These are phyloP conservation scores for Colletotrichum australisinense DNA, from an alignment of 2,329 filamentous ascomycete species.

Conservation along the genomic window DNA sequence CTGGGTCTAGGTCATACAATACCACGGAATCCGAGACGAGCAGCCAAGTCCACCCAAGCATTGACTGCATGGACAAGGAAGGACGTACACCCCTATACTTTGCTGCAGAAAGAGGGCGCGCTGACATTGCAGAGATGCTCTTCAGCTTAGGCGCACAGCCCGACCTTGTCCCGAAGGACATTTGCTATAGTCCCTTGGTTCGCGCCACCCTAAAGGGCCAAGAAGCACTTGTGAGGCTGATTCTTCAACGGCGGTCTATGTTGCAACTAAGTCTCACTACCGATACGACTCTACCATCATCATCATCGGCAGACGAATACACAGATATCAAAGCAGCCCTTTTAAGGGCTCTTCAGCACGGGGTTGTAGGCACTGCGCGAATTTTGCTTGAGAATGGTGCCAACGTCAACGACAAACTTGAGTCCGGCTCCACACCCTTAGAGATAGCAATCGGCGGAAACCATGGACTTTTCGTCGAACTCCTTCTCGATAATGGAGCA, in stretches of 20 bases:
- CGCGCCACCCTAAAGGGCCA: neutral
- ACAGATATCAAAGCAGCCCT: neutral
- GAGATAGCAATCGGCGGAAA: too few species aligned
- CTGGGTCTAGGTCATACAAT: neutral
- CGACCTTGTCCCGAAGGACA: rapidly evolving
- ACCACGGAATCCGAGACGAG: too few species aligned
- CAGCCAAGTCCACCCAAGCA: neutral
- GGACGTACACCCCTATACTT: neutral
- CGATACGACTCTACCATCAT: neutral
- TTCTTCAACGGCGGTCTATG: neutral
- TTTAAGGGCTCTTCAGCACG: too few species aligned
- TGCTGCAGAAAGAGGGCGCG: neutral
- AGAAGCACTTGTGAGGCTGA: neutral
- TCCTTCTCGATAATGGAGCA: too few species aligned
- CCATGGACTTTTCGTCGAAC: too few species aligned
- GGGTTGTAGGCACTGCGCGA: too few species aligned
- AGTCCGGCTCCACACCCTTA: too few species aligned
- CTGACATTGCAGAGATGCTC: rapidly evolving
- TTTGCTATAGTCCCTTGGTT: neutral
- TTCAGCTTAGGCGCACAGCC: neutral
- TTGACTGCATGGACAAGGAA: neutral
- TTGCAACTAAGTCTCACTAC: too few species aligned
- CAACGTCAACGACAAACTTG: too few species aligned
- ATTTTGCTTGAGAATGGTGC: too few species aligned
- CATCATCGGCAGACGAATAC: neutral